phyloP scores from a whole-genome alignment of 2,329 filamentous ascomycete genomes.

The Fusarium caatingaense region DNA sequence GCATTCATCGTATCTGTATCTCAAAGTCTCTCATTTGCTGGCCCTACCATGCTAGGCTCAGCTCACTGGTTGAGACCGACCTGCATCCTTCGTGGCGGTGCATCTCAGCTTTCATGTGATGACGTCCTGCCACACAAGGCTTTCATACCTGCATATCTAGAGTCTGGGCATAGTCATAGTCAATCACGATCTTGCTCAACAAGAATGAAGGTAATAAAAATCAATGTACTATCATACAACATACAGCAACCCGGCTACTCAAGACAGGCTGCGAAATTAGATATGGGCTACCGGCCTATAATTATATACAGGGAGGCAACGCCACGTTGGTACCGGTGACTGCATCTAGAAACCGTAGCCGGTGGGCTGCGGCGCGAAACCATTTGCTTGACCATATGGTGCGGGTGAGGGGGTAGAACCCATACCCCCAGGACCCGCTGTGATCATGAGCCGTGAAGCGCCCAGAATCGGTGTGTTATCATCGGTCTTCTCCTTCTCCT shows the following conservation, averaged over 20 bases:
- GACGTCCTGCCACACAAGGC: slow-evolving; percentile 2
- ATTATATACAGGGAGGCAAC: slow-evolving; percentile 34
- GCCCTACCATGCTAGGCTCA: not conserved
- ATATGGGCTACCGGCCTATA: slow-evolving; percentile 18
- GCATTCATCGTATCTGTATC: slow-evolving; percentile 39
- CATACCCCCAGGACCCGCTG: slow-evolving; percentile 77
- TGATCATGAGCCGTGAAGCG: slow-evolving; percentile 91
- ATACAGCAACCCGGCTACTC: slow-evolving; percentile 38
- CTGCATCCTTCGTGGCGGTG: slow-evolving; percentile 17
- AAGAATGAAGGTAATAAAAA: slow-evolving; percentile 34
- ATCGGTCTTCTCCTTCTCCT: slow-evolving; percentile 82
- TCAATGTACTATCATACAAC: slow-evolving; percentile 52
- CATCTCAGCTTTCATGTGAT: slow-evolving; percentile 11
- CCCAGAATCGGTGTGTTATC: slow-evolving; percentile 95
- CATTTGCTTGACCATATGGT: slow-evolving; percentile 82
- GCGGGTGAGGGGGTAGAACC: slow-evolving; percentile 65
- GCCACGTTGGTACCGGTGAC: slow-evolving; percentile 47
- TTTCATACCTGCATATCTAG: not conserved
- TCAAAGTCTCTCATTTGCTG: slow-evolving; percentile 1
- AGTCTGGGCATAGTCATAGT: not conserved
- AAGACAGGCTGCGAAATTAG: slow-evolving; percentile 32
- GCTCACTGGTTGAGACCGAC: not conserved
- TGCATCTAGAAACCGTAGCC: slow-evolving; percentile 72
- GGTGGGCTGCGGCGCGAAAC: slow-evolving; percentile 89
- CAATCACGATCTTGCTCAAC: not conserved